Percentiles rank a stretch among this genome's conserved stretches.
Conservation (phyloP, 2,329 filamentous ascomycete genomes). For the Claviceps paspali region DNA sequence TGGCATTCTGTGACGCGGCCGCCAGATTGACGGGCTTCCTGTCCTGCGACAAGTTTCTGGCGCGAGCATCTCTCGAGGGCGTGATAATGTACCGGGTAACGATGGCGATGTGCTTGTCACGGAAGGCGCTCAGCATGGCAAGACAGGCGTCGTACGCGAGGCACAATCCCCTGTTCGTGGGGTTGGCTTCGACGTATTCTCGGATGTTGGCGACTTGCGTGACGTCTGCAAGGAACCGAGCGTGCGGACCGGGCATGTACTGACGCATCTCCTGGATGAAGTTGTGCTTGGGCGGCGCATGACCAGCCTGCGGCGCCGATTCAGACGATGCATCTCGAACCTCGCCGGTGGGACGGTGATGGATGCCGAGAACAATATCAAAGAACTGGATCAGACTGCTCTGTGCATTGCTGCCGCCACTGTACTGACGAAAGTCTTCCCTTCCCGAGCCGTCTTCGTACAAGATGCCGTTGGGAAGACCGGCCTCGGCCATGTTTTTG, state of each 20-base stretch:
- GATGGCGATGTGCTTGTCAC: slow-evolving; percentile 92
- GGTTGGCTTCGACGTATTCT: slow-evolving; percentile 54
- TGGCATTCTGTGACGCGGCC: slow-evolving; percentile 34
- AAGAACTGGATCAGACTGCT: slow-evolving; percentile 97
- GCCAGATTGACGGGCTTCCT: slow-evolving; percentile 46
- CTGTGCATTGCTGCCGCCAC: slow-evolving; percentile 91
- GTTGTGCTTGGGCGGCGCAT: slow-evolving; percentile 39
- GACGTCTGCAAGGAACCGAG: slow-evolving; percentile 74
- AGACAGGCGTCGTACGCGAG: slow-evolving; percentile 86
- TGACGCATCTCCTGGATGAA: slow-evolving; percentile 94
- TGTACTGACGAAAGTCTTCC: slow-evolving; percentile 65
- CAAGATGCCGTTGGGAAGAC: slow-evolving; percentile 70
- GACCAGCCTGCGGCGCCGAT: slow-evolving; percentile 30
- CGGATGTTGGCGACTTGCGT: slow-evolving; percentile 72
- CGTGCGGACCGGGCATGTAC: slow-evolving; percentile 92
- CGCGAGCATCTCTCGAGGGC: slow-evolving; percentile 62
- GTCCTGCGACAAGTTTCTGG: slow-evolving; percentile 43
- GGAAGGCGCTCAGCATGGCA: slow-evolving; percentile 50
- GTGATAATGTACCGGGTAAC: slow-evolving; percentile 92
- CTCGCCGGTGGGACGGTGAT: slow-evolving; percentile 79
- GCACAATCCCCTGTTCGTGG: slow-evolving; percentile 48
- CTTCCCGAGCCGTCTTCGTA: slow-evolving; percentile 67
- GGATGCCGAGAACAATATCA: slow-evolving; percentile 76
- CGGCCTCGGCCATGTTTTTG: slow-evolving; percentile 95
- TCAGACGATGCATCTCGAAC: slow-evolving; percentile 28